Base-by-base conservation (phyloP, 345 rosid species). In the Mangifera indica region DNA sequence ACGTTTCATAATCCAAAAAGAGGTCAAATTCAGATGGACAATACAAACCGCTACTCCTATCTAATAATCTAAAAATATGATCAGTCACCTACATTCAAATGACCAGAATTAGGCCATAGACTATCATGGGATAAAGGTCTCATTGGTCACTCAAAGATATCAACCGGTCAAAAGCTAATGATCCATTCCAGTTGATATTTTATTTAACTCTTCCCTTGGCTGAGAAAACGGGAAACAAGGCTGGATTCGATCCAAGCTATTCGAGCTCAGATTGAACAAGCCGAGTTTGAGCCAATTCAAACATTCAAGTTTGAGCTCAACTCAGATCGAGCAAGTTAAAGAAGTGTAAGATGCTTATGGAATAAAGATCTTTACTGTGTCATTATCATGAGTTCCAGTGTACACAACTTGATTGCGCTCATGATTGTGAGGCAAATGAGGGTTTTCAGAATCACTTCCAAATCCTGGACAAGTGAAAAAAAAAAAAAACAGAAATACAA, bases 351-450 rank as follows among this genome's bases (percentile, higher is more conserved):
- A 37, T 26, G 53, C 11, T 48, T n/a, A 63, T 14, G 5, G 24
- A 72, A 71, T 46, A 37, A 69, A 71, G 63, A 64, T 37, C 71
- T 46, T 76, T 84, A 94, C 97, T 72, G 98, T 92, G 78, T 94
- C 98, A 71, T 94, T 92, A 74, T 94, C 98, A 81, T 92, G 98
- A 40, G 98, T 94, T 77, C 98, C 98, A n/a, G 97, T 87, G 84
- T 94, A 94, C 24, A 90, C 93, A 77, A 94, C 97, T 84, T 92
- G 98, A 82, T 92, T 92, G 42, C 68, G 61, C 83, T 92, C 97
- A 55, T 94, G 97, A 76, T 94, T 92, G 69, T 94, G 98, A 67
- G 95, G 98, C 83, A 92, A 81, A 84, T 94, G 98, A 72, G 98
- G 97, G 78, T 90, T 94, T 25, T 78, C 81, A 12, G 97, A 85